phyloP scores from a whole-genome alignment of 139 green algal genomes.

The Tetraselmis striata region DNA sequence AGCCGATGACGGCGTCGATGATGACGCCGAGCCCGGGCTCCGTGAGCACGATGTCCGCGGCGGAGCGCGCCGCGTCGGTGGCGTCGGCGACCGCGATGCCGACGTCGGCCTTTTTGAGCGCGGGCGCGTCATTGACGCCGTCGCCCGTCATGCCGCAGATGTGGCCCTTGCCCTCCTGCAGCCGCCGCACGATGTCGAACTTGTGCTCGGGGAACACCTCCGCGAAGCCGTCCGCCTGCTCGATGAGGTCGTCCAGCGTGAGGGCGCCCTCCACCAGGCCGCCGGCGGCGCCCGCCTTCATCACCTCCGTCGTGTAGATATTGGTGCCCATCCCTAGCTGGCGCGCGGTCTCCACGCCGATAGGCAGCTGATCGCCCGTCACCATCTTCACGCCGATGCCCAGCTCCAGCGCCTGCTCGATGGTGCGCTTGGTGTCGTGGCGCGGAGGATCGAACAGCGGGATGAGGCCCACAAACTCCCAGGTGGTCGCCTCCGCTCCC shows the following conservation, averaged over 20 bases:
- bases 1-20: too few species aligned
- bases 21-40: too few species aligned
- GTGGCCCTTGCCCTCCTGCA: constrained; percentile 63
- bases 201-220: constrained; percentile 88
- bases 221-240: too few species aligned
- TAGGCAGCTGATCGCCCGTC: too few species aligned
- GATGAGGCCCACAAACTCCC: constrained; percentile 61
- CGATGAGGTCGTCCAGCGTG: too few species aligned
- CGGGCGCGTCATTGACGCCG: constrained; percentile 90
- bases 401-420: constrained; percentile 61
- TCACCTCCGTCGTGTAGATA: too few species aligned
- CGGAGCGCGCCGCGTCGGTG: constrained; percentile 73
- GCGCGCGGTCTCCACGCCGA: too few species aligned
- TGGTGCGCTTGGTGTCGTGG: constrained; percentile 76
- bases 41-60: too few species aligned
- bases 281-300: too few species aligned
- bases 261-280: too few species aligned
- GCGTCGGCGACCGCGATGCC: constrained; percentile 73
- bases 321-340: too few species aligned
- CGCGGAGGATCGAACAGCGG: constrained; percentile 76
- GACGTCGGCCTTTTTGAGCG: constrained; percentile 92
- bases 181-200: constrained; percentile 72
- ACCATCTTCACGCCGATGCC: too few species aligned
- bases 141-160: constrained; percentile 79
- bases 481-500: constrained; percentile 37